These are phyloP conservation scores for Ophiostoma perfectum DNA, from an alignment of 2,329 filamentous ascomycete genomes.

Conservation along the genomic window DNA sequence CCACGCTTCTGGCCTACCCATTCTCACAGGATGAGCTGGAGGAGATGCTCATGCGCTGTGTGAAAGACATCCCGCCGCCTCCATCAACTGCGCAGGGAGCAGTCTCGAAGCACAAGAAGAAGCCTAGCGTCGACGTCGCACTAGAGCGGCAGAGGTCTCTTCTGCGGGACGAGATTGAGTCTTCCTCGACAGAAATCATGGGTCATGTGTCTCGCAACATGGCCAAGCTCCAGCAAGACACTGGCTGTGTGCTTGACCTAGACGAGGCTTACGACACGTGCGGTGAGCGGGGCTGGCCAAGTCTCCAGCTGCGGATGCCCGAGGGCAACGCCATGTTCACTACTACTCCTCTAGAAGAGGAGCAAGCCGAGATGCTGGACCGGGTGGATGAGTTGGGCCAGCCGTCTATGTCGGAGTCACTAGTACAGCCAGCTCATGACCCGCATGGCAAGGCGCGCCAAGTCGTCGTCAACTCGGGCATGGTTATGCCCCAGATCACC, in stretches of 20 bases:
- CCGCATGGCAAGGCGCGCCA: constrained; percentile 16
- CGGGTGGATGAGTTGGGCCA: constrained; percentile 10
- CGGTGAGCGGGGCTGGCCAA: constrained; percentile 29
- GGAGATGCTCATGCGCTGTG: constrained; percentile 28
- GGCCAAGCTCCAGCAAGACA: constrained; percentile 27
- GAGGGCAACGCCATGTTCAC: constrained; percentile 22
- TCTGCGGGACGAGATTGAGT: constrained; percentile 20
- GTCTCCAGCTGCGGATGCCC: constrained; percentile 27
- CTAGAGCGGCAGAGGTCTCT: constrained; percentile 27
- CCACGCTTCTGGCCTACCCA: constrained; percentile 42
- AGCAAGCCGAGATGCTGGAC: constrained; percentile 11
- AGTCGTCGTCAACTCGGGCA: constrained; percentile 20
- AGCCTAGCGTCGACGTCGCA: constrained; percentile 24
- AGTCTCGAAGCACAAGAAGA: constrained; percentile 21
- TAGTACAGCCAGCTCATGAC: neutral
- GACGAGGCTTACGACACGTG: constrained; percentile 29
- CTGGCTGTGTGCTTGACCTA: constrained; percentile 29
- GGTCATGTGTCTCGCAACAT: constrained; percentile 30
- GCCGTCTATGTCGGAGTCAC: neutral
- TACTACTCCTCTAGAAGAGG: constrained; percentile 19
- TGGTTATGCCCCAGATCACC: constrained; percentile 17
- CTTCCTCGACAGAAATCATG: constrained; percentile 27
- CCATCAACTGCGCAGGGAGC: constrained; percentile 16
- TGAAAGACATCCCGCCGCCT: constrained; percentile 27
- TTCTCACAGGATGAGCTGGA: constrained; percentile 30